Conservation (phyloP, 2,329 filamentous ascomycete species). For the Beauveria sp. region DNA sequence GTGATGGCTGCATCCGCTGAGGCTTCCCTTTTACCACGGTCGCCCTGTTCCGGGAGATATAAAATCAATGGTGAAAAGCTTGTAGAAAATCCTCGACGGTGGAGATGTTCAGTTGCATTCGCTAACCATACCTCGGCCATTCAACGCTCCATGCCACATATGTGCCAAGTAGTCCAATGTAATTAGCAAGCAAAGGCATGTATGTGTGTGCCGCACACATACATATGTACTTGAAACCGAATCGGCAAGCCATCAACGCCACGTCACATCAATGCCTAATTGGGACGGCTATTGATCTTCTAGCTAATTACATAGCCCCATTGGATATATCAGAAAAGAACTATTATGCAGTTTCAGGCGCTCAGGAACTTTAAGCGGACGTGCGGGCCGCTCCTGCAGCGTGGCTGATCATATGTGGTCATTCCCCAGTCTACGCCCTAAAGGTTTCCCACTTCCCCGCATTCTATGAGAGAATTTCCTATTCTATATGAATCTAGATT, state of each 20-base stretch:
- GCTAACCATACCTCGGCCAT: not conserved
- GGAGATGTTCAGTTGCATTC: not conserved
- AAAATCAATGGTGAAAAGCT: not conserved
- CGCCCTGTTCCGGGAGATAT: not conserved
- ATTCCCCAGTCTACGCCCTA: not conserved
- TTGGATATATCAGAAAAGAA: too few species aligned
- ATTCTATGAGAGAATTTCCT: not conserved
- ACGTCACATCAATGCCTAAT: not conserved
- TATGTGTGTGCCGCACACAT: constrained; percentile 1
- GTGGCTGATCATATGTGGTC: not conserved
- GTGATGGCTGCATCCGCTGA: not conserved
- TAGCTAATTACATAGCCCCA: too few species aligned
- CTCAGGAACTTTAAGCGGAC: not conserved
- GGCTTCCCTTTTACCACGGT: not conserved
- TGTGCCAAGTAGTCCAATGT: not conserved
- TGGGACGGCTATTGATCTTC: not conserved
- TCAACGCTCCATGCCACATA: not conserved
- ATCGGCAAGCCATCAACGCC: not conserved
- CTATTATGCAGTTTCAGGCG: not conserved
- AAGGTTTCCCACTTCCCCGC: not conserved
- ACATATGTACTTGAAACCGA: constrained; percentile 1
- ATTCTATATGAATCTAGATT: not conserved
- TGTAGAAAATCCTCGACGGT: not conserved
- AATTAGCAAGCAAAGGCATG: not conserved
- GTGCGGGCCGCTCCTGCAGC: not conserved